Base-by-base conservation (phyloP, 78 protist species). In the Dictyostelium brefeldianum region DNA sequence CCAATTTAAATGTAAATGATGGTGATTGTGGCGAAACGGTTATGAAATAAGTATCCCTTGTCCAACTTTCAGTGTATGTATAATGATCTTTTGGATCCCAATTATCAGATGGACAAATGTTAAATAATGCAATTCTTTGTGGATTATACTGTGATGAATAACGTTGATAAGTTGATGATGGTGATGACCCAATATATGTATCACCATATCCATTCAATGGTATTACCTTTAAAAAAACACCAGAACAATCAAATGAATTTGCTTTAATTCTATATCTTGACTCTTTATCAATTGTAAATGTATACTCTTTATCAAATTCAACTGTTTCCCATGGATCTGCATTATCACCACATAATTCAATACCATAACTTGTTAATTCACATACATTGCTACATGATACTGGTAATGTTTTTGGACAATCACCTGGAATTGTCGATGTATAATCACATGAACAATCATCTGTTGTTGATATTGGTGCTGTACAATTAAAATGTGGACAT, bases 21-120 rank as follows among this genome's bases (percentile, higher is more conserved):
- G 43, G 53, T 4, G 69, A 18, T n/a, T 47, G 54, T 46, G 93
- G 79, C 4, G 50, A 51, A 20, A 87, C 51, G 2, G n/a, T 62
- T 5, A 87, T 74, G 53, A 87, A 87, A 53, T 87, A 87, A 10
- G 93, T 87, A 50, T 57, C 53, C 17, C 57, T 87, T 5, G 93
- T 87, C 83, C 84, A 87, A 29, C 46, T 29, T 6, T 15, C 15
- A 29, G 75, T 67, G 17, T 14, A 67, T 14, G 75, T 27, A 31
- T 67, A 67, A 15, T 67, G 75, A 15, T 29, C 47, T 2, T 4
- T 0, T 11, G 5, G 0, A 20, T n/a, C 51, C 79, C 51, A 73
- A 50, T 87, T 87, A 64, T 87, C 93, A 0, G 85, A 62, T 48
- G 93, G 93, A 50, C 93, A 87, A 12, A 87, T 65, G 51, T 62